Conservation (phyloP, 1,139 yeast species). For the Debaryomyces singareniensis region DNA sequence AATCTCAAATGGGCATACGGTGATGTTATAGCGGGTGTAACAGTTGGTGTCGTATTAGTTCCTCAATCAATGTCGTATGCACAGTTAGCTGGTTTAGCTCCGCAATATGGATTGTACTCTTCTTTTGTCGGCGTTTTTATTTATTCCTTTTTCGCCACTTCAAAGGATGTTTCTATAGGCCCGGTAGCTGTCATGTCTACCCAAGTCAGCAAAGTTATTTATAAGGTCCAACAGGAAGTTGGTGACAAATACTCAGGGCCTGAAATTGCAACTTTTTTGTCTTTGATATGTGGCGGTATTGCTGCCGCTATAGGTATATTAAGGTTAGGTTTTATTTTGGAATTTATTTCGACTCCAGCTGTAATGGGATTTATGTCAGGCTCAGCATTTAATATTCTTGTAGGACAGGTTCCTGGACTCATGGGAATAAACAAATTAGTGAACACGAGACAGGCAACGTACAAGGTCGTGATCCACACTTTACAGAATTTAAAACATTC, state of each 20-base stretch:
- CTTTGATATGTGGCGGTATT: slow-evolving; percentile 80
- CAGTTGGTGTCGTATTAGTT: slow-evolving; percentile 88
- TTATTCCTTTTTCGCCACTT: slow-evolving; percentile 87
- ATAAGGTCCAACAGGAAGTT: slow-evolving; percentile 43
- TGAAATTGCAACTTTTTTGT: slow-evolving; percentile 71
- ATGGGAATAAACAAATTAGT: slow-evolving; percentile 68
- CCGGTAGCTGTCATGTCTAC: slow-evolving; percentile 96
- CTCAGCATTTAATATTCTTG: slow-evolving; percentile 75
- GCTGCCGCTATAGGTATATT: slow-evolving; percentile 77
- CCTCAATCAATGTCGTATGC: slow-evolving; percentile 98
- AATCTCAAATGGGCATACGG: slow-evolving; percentile 73
- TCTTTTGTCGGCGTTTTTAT: slow-evolving; percentile 88
- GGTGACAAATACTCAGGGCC: slow-evolving; percentile 47
- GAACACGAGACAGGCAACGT: slow-evolving; percentile 69
- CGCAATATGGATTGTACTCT: slow-evolving; percentile 86
- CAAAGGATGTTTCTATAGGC: slow-evolving; percentile 92
- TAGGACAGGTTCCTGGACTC: slow-evolving; percentile 82
- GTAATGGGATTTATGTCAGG: slow-evolving; percentile 96
- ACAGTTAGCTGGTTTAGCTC: slow-evolving; percentile 69
- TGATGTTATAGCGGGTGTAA: slow-evolving; percentile 85
- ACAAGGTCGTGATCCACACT: slow-evolving; percentile 62
- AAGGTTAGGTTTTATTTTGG: slow-evolving; percentile 82
- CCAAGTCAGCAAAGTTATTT: slow-evolving; percentile 75
- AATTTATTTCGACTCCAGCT: slow-evolving; percentile 85
- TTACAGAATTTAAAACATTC: slow-evolving; percentile 66